Percentiles rank a stretch among this genome's conserved stretches.
These are phyloP conservation scores for Fragilaria radians DNA, from an alignment of 108 stramenopile genomes.

Conservation along the genomic window DNA sequence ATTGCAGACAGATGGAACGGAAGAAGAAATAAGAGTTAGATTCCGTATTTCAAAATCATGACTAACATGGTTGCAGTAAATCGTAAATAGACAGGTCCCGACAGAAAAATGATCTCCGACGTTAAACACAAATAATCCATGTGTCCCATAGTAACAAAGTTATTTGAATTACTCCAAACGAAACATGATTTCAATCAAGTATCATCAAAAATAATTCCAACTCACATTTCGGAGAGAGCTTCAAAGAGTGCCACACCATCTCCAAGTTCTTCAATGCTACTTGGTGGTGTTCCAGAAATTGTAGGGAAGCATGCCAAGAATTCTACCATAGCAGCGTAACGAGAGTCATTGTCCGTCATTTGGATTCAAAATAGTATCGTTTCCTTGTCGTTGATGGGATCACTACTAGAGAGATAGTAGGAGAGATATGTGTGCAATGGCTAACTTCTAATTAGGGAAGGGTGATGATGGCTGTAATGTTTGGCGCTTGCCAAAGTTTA, in stretches of 20 bases:
- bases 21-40: too few species aligned
- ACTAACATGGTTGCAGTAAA: too few species aligned
- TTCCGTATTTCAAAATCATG: not conserved
- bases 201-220: not conserved
- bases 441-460: too few species aligned
- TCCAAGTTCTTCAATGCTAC: constrained; percentile 43
- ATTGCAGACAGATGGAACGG: too few species aligned
- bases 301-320: constrained; percentile 57
- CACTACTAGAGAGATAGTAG: too few species aligned
- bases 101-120: not conserved
- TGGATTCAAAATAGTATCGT: too few species aligned
- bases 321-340: constrained; percentile 52
- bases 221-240: constrained; percentile 84
- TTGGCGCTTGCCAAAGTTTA: too few species aligned
- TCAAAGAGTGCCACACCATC: constrained; percentile 83
- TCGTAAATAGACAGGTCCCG: too few species aligned
- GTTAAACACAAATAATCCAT: not conserved
- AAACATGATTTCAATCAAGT: not conserved
- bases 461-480: too few species aligned
- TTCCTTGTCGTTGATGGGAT: too few species aligned
- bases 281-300: constrained; percentile 47
- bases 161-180: constrained; percentile 2
- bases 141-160: too few species aligned
- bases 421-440: too few species aligned
- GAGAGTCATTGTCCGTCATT: constrained; percentile 27